Base-by-base conservation (phyloP, 176 grass and related monocot genomes). In the Pharus latifolius region DNA sequence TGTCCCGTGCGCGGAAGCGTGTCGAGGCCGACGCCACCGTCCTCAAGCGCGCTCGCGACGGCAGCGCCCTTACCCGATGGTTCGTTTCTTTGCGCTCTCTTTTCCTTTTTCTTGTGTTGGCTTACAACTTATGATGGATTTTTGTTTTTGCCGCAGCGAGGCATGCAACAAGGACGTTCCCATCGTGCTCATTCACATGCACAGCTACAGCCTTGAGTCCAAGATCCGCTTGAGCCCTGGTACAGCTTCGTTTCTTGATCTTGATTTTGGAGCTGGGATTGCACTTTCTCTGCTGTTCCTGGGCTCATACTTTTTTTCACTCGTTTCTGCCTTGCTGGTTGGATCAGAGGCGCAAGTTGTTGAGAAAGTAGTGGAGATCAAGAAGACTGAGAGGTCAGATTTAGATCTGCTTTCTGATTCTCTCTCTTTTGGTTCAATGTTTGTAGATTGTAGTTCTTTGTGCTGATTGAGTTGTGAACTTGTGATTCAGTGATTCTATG, bases 111-210 rank as follows among this genome's bases (percentile, higher is more conserved):
- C 52, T 29, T 16, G 14, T 11, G 41, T 43, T 14, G 25, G 60
- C 1, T 45, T 5, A 19, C 7, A 8, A 69, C 5, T 20, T 80
- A 61, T 69, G 62, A 69, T 68, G 59, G 23, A 12, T n/a, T n/a
- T n/a, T n/a, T n/a, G n/a, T n/a, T 72, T 76, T 70, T 53, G 50
- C 63, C 43, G 0, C 70, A 86, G 83, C 42, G 83, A 86, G 13
- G 71, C 77, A 2, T 86, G 83, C 56, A 81, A 81, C 6, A 86
- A 86, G 49, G 83, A 86, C 28, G 77, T 86, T 5, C 64, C 83
- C 3, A 77, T 86, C 33, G 83, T 70, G 24, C 67, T 86, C 56
- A 86, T 81, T 14, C 77, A 81, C 56, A 86, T 86, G 77, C 83
- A 86, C 23, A 81, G 78, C 24, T 81, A 77, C 52, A 81, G 83